phyloP scores from a whole-genome alignment of 805 yeast genomes.

The Candida coquimbonensis region DNA sequence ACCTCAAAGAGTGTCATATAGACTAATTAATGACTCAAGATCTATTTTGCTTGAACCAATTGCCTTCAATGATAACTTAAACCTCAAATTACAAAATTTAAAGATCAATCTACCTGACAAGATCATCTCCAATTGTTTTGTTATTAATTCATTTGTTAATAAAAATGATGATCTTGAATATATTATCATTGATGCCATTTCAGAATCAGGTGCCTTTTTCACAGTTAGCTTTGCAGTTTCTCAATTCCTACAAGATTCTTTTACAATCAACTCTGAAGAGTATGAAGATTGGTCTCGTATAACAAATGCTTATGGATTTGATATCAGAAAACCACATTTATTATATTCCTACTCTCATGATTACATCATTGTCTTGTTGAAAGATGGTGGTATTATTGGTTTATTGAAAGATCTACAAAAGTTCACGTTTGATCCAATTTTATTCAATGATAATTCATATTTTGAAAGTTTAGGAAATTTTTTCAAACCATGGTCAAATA shows the following conservation, averaged over 20 bases:
- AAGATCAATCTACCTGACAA: constrained; percentile 33
- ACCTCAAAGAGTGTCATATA: constrained; percentile 27
- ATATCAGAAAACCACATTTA: constrained; percentile 47
- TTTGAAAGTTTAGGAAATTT: constrained; percentile 29
- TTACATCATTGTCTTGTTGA: constrained; percentile 50
- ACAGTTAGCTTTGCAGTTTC: constrained; percentile 38
- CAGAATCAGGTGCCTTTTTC: constrained; percentile 43
- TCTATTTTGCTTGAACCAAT: constrained; percentile 18
- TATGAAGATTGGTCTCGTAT: constrained; percentile 54
- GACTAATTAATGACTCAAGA: constrained; percentile 13
- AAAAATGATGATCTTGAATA: constrained; percentile 11
- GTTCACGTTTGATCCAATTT: constrained; percentile 30
- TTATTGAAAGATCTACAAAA: constrained; percentile 26
- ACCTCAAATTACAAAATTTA: constrained; percentile 12
- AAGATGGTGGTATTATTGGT: constrained; percentile 73
- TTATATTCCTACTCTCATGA: constrained; percentile 38
- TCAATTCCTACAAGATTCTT: constrained; percentile 31
- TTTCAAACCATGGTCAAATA: constrained; percentile 22
- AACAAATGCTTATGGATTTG: constrained; percentile 61
- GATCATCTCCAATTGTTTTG: constrained; percentile 30
- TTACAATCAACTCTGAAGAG: constrained; percentile 11
- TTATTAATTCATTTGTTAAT: constrained; percentile 26
- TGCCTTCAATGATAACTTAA: constrained; percentile 18
- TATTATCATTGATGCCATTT: constrained; percentile 48
- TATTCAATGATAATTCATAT: constrained; percentile 52